phyloP scores from a whole-genome alignment of 1,139 yeast species.

The Suzukiozyma palmioleophila region DNA sequence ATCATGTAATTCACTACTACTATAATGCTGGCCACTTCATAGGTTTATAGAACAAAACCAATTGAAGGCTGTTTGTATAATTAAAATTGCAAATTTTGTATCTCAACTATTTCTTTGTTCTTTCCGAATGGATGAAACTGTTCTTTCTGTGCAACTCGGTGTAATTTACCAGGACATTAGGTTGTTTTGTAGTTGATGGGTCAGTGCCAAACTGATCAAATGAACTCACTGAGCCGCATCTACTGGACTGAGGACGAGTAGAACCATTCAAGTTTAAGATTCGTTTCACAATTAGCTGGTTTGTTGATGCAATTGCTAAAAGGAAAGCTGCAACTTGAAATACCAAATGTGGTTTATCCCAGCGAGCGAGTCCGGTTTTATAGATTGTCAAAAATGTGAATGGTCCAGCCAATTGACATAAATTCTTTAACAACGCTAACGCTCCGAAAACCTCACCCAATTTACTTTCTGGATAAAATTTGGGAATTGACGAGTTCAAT shows the following conservation, averaged over 20 bases:
- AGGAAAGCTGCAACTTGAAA: constrained; percentile 13
- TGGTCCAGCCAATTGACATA: constrained; percentile 24
- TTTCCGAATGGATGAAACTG: constrained; percentile 11
- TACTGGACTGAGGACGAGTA: constrained; percentile 10
- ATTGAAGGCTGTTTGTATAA: no score
- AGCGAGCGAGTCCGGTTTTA: constrained; percentile 17
- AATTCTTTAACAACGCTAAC: constrained; percentile 29
- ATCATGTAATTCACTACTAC: no score
- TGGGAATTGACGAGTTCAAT: constrained; percentile 30
- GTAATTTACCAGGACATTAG: constrained; percentile 5
- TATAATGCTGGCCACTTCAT: no score
- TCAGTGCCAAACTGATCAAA: constrained; percentile 1
- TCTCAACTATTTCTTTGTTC: constrained; percentile 2
- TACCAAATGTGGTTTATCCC: constrained; percentile 16
- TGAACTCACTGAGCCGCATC: constrained; percentile 15
- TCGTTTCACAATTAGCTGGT: constrained; percentile 12
- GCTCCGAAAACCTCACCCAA: constrained; percentile 41
- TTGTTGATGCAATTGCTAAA: constrained; percentile 6
- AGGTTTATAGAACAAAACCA: no score
- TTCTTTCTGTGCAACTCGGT: constrained; percentile 16
- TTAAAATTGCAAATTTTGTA: no score
- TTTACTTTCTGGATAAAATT: constrained; percentile 36
- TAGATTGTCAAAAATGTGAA: constrained; percentile 25
- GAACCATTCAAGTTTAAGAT: constrained; percentile 11
- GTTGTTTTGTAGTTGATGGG: neutral